Evolutionary conservation across 2,329 filamentous ascomycete species (phyloP).

Genomic region (Aspergillus sp.): DNA sequence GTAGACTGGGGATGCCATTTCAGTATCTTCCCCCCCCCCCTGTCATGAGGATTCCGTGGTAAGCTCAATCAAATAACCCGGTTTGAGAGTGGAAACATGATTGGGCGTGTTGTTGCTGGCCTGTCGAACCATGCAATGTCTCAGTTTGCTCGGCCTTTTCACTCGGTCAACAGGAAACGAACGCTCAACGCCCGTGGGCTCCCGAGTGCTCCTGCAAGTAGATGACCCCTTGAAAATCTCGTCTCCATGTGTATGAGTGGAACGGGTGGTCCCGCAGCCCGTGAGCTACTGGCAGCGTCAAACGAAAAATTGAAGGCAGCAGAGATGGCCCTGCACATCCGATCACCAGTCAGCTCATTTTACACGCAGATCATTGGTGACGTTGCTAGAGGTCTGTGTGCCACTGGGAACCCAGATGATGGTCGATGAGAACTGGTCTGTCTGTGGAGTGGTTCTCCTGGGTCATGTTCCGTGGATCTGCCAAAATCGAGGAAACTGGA

Average conservation of each 20-base stretch:
- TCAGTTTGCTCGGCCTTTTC: background rate
- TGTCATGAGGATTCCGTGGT: background rate
- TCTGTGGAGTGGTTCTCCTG: background rate
- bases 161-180: background rate
- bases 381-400: background rate
- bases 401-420: background rate
- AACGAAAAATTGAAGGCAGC: background rate
- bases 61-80: background rate
- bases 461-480: constrained; percentile 1
- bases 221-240: constrained; percentile 6
- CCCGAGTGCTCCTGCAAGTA: background rate
- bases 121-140: background rate
- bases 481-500: background rate
- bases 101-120: background rate
- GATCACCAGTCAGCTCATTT: constrained; percentile 8
- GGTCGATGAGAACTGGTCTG: background rate
- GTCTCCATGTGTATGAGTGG: constrained; percentile 6
- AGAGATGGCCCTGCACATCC: constrained; percentile 3
- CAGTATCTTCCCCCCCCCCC: background rate
- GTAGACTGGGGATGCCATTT: background rate
- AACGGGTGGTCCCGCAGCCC: constrained; percentile 9
- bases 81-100: no score
- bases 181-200: background rate
- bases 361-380: constrained; percentile 6
- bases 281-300: constrained; percentile 6